Evolutionary conservation across 768 basidiomycete species (phyloP).

Genomic region (Kwoniella shandongensis): DNA sequence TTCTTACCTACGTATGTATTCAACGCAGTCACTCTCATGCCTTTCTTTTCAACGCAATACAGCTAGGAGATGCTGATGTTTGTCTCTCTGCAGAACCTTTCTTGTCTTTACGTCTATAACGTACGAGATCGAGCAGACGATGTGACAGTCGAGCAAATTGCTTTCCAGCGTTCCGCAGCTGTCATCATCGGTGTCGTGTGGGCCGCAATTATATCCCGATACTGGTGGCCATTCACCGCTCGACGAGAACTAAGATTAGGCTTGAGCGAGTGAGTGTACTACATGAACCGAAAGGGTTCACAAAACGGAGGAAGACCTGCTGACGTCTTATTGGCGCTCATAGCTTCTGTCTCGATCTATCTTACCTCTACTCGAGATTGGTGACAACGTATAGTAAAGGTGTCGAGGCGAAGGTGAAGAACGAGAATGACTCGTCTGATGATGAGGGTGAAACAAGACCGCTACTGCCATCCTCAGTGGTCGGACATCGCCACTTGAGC

Average conservation of each 20-base stretch:
- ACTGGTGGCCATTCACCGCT: constrained; percentile 96
- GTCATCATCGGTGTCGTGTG: constrained; percentile 85
- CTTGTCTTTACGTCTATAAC: constrained; percentile 67
- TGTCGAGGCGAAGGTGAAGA: neutral
- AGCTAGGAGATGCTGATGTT: constrained; percentile 54
- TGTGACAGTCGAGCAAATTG: constrained; percentile 68
- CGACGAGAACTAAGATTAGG: constrained; percentile 78
- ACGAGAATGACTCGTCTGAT: neutral
- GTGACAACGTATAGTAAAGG: constrained; percentile 75
- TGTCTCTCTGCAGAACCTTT: constrained; percentile 68
- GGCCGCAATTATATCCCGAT: constrained; percentile 81
- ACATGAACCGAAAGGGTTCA: too few species aligned
- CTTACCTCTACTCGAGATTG: constrained; percentile 90
- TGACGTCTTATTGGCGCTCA: neutral
- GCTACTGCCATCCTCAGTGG: constrained; percentile 24
- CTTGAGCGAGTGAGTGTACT: constrained; percentile 72
- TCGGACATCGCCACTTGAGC: constrained; percentile 30
- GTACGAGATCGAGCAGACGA: constrained; percentile 61
- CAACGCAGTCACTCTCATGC: constrained; percentile 65
- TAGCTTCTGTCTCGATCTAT: constrained; percentile 89
- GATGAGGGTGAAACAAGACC: constrained; percentile 47
- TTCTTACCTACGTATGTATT: constrained; percentile 54
- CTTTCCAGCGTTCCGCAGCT: constrained; percentile 71
- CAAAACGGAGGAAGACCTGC: too few species aligned
- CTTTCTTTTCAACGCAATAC: too few species aligned